These are phyloP conservation scores for Coniella vitis DNA, from an alignment of 2,329 filamentous ascomycete genomes.

Conservation along the genomic window DNA sequence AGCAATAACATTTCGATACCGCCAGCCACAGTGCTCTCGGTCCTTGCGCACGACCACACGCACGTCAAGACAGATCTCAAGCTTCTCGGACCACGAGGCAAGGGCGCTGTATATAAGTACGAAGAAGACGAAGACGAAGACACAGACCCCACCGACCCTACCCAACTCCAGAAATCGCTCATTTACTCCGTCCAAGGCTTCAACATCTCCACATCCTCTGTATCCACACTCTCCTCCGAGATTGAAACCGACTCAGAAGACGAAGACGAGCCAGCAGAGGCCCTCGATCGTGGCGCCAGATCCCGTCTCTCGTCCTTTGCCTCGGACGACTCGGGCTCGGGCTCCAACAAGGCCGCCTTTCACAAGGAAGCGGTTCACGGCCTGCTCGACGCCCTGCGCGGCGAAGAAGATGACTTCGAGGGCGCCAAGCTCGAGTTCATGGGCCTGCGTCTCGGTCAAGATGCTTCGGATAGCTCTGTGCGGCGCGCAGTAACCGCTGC, in stretches of 20 bases:
- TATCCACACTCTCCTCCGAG: constrained; percentile 57
- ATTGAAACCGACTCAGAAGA: constrained; percentile 55
- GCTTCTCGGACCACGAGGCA: constrained; percentile 43
- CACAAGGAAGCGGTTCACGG: constrained; percentile 81
- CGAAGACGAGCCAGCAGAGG: constrained; percentile 34
- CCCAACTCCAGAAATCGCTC: constrained; percentile 47
- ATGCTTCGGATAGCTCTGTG: constrained; percentile 84
- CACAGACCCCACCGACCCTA: constrained; percentile 35
- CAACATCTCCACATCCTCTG: constrained; percentile 47
- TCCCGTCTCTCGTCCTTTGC: constrained; percentile 65
- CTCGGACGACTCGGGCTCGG: constrained; percentile 55
- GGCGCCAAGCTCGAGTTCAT: constrained; percentile 81
- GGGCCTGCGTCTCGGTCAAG: constrained; percentile 81
- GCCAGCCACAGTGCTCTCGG: constrained; percentile 28
- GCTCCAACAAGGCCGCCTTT: constrained; percentile 51
- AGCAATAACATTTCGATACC: constrained; percentile 50
- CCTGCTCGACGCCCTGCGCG: constrained; percentile 76
- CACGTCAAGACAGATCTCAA: constrained; percentile 33
- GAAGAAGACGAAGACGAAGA: constrained; percentile 43
- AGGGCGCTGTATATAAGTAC: constrained; percentile 42
- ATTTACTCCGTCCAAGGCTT: constrained; percentile 47
- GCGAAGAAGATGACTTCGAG: constrained; percentile 73
- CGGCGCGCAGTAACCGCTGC: constrained; percentile 79
- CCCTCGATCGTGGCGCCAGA: constrained; percentile 28
- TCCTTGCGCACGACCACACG: constrained; percentile 32